Percentiles rank a stretch among this genome's conserved stretches.
Evolutionary conservation across 176 grass and related monocot genomes (phyloP).

Genomic region (Oropetium thomaeum): DNA sequence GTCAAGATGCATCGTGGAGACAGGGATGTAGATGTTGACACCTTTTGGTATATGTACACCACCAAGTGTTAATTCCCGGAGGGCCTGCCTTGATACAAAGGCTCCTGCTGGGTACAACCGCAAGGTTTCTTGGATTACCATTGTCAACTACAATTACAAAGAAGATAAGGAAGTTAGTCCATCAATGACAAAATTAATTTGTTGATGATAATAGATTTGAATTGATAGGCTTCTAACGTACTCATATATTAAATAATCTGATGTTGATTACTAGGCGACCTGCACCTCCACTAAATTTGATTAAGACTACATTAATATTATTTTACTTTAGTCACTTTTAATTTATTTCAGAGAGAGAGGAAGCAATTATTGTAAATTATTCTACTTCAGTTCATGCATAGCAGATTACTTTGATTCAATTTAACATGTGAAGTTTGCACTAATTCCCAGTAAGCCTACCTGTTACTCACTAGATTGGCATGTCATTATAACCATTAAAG

Average conservation of each 20-base stretch:
- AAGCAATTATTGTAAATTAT: too few relatives aligned
- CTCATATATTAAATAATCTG: slow-evolving; percentile 7
- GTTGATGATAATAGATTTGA: not conserved
- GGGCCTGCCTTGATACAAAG: slow-evolving; percentile 78
- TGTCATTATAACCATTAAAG: not conserved
- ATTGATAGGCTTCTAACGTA: too few relatives aligned
- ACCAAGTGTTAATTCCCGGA: slow-evolving; percentile 63
- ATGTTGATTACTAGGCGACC: too few relatives aligned
- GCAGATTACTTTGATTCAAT: too few relatives aligned
- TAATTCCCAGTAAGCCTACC: too few relatives aligned
- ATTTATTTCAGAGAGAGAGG: too few relatives aligned
- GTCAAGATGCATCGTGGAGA: slow-evolving; percentile 89
- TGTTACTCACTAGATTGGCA: not conserved
- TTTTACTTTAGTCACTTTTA: too few relatives aligned
- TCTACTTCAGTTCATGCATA: too few relatives aligned
- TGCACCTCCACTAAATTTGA: too few relatives aligned
- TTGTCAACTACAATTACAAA: slow-evolving; percentile 63
- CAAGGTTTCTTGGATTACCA: slow-evolving; percentile 91
- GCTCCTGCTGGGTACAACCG: slow-evolving; percentile 86
- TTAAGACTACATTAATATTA: too few relatives aligned
- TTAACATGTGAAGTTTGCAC: too few relatives aligned
- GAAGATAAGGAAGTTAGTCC: not conserved
- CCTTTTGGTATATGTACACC: slow-evolving; percentile 73
- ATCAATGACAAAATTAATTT: not conserved
- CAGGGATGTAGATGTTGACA: slow-evolving; percentile 81